Evolutionary conservation across 2,329 filamentous ascomycete species (phyloP), one percentile per base, ranked within the genome.

Genomic region (Sporothrix inflata): DNA sequence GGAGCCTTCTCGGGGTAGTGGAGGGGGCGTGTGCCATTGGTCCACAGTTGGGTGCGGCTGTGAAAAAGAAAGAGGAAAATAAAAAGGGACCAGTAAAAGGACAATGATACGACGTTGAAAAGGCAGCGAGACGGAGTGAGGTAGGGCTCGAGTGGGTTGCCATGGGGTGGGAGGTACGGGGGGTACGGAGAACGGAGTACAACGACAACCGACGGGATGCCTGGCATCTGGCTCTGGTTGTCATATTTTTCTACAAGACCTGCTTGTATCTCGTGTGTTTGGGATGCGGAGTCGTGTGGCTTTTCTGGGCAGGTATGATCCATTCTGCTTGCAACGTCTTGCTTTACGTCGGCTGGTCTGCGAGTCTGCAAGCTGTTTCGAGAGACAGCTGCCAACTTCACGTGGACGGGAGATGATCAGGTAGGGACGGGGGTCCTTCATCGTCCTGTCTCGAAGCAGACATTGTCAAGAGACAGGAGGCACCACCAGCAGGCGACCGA

Each of bases 1-100:
- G 57, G 57, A 63, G 57, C 38, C 57, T 42, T 4, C n/a, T 42
- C 34, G 57, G 57, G 34, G 57, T 8, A 24, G 57, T 63, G 57
- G 57, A 63, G 57, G 57, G 57, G 38, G 57, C 57, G 34, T 24
- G n/a, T 63, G n/a, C 21, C 57, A 63, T 63, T 63, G 57, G 57
- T 42, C 34, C 57, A 63, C 34, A 14, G 19, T 4, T 24, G 38
- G 7, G 57, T 63, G 61, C 42, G 24, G 61, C 38, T 45, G 61
- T 47, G 61, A 27, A 7, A 16, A 40, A 12, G 40, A 30, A 27
- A 7, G 7, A 40, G 21, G 40, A 30, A 30, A 65, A 47, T 47
- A 27, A 21, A 65, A 19, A n/a, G 8, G 24, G 14, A 1, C n/a
- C 11, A 40, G 4, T 24, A 42, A 47, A 6, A 14, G 40, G 12